phyloP scores from a whole-genome alignment of 2,329 filamentous ascomycete species.

The Fusarium sp. region DNA sequence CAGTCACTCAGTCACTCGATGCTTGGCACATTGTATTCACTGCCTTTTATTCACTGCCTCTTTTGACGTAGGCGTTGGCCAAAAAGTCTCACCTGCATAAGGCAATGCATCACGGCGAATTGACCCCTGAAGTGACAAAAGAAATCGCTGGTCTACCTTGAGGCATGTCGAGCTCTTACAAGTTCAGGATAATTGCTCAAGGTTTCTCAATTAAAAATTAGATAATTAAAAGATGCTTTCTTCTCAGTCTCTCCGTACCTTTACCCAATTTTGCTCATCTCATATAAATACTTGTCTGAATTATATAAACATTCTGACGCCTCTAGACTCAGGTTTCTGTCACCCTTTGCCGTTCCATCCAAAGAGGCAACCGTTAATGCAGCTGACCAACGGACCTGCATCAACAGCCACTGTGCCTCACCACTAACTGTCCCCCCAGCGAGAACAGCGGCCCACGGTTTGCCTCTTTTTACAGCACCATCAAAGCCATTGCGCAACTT shows the following conservation, averaged over 20 bases:
- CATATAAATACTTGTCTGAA: too few relatives aligned
- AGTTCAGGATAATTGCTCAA: too few relatives aligned
- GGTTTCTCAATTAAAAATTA: fast-evolving
- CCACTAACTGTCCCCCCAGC: neutral
- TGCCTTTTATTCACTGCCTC: neutral
- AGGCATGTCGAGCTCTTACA: neutral
- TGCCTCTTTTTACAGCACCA: neutral
- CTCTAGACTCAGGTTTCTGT: neutral
- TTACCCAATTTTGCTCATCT: too few relatives aligned
- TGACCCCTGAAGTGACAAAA: neutral
- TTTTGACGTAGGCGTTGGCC: neutral
- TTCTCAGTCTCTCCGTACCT: fast-evolving
- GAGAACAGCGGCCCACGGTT: neutral
- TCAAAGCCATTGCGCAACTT: neutral
- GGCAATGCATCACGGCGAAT: neutral
- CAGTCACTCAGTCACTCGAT: neutral
- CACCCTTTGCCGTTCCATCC: neutral
- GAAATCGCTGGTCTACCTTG: fast-evolving
- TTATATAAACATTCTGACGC: fast-evolving
- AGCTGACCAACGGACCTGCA: conserved; percentile 7
- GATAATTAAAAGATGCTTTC: fast-evolving
- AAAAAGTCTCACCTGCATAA: neutral
- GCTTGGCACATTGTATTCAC: neutral
- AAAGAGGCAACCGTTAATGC: neutral
- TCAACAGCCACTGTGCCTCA: neutral